phyloP scores from a whole-genome alignment of 345 rosid genomes.

The Aurinia saxatilis region DNA sequence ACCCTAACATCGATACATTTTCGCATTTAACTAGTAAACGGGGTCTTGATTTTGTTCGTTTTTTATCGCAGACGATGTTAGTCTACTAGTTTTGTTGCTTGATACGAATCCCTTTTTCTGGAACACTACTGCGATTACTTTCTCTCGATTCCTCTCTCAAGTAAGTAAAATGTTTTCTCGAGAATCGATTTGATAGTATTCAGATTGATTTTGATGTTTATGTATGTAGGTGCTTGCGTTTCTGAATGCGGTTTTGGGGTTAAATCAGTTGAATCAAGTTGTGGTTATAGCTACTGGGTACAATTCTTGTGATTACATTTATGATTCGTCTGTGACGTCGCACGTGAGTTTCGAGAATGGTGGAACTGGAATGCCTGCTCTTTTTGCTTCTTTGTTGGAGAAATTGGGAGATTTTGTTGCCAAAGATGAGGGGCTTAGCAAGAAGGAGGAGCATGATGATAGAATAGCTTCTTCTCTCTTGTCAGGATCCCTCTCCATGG shows the following conservation, averaged over 20 bases:
- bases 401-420: slow-evolving; percentile 61
- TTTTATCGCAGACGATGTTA: slow-evolving; percentile 68
- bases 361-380: slow-evolving; percentile 43
- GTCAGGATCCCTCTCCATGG: slow-evolving; percentile 91
- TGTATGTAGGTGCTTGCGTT: slow-evolving; percentile 67
- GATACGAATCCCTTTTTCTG: slow-evolving; percentile 89
- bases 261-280: slow-evolving; percentile 75
- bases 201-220: neutral
- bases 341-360: slow-evolving; percentile 37
- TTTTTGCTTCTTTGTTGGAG: slow-evolving; percentile 44
- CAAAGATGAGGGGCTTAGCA: slow-evolving; percentile 58
- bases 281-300: slow-evolving; percentile 84
- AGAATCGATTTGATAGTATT: neutral
- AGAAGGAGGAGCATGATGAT: slow-evolving; percentile 30
- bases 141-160: slow-evolving; percentile 75
- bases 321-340: slow-evolving; percentile 53
- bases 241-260: slow-evolving; percentile 57
- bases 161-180: slow-evolving; percentile 33
- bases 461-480: slow-evolving; percentile 55
- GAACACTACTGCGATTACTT: slow-evolving; percentile 53
- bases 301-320: slow-evolving; percentile 67
- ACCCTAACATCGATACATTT: neutral
- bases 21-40: neutral
- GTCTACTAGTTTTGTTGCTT: slow-evolving; percentile 63
- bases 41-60: neutral